Evolutionary conservation across 129 eudicot species (phyloP), one percentile per base, ranked within the genome.

Genomic region (Apium graveolens): DNA sequence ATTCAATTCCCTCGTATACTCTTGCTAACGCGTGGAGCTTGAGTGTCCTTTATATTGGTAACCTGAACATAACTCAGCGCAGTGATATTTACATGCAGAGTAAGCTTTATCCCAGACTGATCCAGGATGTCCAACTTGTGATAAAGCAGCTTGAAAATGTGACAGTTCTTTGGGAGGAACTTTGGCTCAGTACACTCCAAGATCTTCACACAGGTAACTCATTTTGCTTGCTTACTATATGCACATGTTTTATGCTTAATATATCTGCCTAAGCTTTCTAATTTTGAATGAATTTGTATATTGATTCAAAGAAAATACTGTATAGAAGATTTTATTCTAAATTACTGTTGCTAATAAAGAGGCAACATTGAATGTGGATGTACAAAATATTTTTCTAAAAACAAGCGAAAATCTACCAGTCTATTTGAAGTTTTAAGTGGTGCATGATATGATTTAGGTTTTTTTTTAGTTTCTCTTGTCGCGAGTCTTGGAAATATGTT

Each of bases 101-200:
- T 83, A 87, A 86, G 86, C 97, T 86, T 81, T 92, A 92, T 87
- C 97, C 99, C 69, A 92, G 82, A 73, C 82, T 96, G 79, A 93
- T 96, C 62, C 97, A 87, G 81, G 99, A 96, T 75, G 96, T 87
- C 55, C 92, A 92, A 79, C 93, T 96, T 81, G 90, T 96, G 92
- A 96, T 92, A 74, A 85, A 89, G 86, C 97, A 92, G 84, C 92
- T 96, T 78, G 97, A 88, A 90, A 92, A 92, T 81, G 97, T 96
- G 65, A 96, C 99, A 39, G 87, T 96, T 82, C 97, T 96, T 76
- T 96, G 99, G 99, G 99, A 96, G 77, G 99, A 96, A 81, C 83
- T 96, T 75, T 96, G 99, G 99, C 97, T 96, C 62, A 91, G 97
- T 86, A 96, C 99, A 46, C 96, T 96, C 70, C 99, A 96, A 85